phyloP scores from a whole-genome alignment of 129 eudicot genomes.

The carrot (Daucus carota) region DH1_v3.0 NC_030389.2:13701001-13701500 shows the following conservation, averaged over 20 bases:
- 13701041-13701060: not conserved
- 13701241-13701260: not conserved
- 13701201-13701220: not conserved
- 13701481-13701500: not conserved
- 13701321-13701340: not conserved
- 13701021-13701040: no score
- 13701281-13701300: not conserved
- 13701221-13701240: not conserved
- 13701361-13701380: not conserved
- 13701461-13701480: not conserved
- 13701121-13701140: not conserved
- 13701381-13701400: rapidly evolving
- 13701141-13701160: not conserved
- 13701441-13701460: not conserved
- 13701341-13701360: not conserved
- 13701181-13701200: not conserved
- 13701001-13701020: not conserved
- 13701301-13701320: not conserved
- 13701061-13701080: not conserved
- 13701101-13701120: no score
- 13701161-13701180: not conserved
- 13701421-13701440: not conserved
- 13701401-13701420: not conserved
- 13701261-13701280: not conserved
- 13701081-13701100: not conserved